phyloP scores from a whole-genome alignment of 1,284 basidiomycete genomes.

The Heliocybe sulcata region DNA sequence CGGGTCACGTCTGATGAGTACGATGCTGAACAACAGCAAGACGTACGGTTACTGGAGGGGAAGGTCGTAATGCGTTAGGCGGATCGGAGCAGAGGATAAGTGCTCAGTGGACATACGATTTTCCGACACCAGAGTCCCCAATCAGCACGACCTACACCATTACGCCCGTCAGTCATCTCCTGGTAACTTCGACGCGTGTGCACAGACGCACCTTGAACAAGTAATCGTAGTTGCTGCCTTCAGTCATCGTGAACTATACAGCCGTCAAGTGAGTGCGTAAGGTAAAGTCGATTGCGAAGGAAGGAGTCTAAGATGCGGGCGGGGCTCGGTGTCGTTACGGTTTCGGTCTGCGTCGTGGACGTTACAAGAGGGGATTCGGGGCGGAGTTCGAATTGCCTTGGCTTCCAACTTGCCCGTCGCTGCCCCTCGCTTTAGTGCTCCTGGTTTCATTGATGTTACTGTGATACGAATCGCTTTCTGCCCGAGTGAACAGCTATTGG shows the following conservation, averaged over 20 bases:
- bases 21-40: not conserved
- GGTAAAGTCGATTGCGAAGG: slow-evolving; percentile 5
- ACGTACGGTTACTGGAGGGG: slow-evolving; percentile 25
- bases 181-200: not conserved
- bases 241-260: slow-evolving; percentile 79
- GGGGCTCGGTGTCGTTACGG: slow-evolving; percentile 6
- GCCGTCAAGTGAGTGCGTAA: not conserved
- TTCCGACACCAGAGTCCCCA: slow-evolving; percentile 98
- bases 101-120: slow-evolving; percentile 63
- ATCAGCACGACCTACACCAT: slow-evolving; percentile 83
- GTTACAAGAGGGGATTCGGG: slow-evolving; percentile 5
- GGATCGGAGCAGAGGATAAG: not conserved
- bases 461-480: too few species aligned
- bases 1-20: not conserved
- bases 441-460: too few species aligned
- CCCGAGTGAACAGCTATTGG: too few species aligned
- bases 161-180: slow-evolving; percentile 6
- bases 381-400: slow-evolving; percentile 11
- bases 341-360: slow-evolving; percentile 2
- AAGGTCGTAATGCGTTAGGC: not conserved
- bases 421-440: too few species aligned
- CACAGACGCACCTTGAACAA: slow-evolving; percentile 86
- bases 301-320: slow-evolving; percentile 6
- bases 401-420: not conserved
- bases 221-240: slow-evolving; percentile 91